A percentile compares a stretch with the other conserved stretches of the same genome.
phyloP scores from a whole-genome alignment of 1,284 basidiomycete species.

The Fomitiporia mediterranea region DNA sequence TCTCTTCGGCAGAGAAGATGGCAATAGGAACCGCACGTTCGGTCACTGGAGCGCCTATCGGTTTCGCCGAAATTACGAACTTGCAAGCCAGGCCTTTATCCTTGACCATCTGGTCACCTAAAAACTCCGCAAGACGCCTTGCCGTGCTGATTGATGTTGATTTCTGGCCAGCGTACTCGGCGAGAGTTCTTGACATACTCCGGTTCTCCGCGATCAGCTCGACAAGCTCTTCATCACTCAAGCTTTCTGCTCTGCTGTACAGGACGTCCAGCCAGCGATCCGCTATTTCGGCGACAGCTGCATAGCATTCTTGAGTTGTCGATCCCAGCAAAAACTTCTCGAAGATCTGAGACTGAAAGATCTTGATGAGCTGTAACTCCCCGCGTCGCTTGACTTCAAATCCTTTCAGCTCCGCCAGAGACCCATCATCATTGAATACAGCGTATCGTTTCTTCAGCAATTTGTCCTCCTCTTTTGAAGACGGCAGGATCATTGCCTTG shows the following conservation, averaged over 20 bases:
- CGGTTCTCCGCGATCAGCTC: conserved; percentile 98
- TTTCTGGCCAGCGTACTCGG: conserved; percentile 96
- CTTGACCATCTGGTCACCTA: conserved; percentile 99
- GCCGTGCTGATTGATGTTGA: conserved; percentile 98
- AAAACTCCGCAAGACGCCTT: conserved; percentile 90
- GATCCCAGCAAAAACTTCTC: conserved; percentile 93
- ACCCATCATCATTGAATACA: conserved; percentile 99
- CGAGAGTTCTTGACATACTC: conserved; percentile 96
- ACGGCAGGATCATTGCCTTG: conserved; percentile 98
- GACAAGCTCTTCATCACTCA: conserved; percentile 91
- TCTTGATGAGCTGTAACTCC: conserved; percentile 98
- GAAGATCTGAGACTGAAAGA: conserved; percentile 98
- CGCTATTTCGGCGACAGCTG: conserved; percentile 89
- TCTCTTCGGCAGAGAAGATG: conserved; percentile 95
- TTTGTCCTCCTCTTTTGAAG: conserved; percentile 99
- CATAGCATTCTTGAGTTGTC: conserved; percentile 94
- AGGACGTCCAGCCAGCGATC: conserved; percentile 98
- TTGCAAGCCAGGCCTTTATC: conserved; percentile 99
- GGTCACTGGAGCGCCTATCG: conserved; percentile 91
- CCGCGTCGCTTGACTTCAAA: conserved; percentile 99
- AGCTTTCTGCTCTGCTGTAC: conserved; percentile 78
- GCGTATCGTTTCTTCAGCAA: conserved; percentile 98
- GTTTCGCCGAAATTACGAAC: conserved; percentile 97
- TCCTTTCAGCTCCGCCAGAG: conserved; percentile 95
- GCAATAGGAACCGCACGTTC: conserved; percentile 98